Conservation (phyloP, 805 yeast species). For the Spathaspora gorwiae region DNA sequence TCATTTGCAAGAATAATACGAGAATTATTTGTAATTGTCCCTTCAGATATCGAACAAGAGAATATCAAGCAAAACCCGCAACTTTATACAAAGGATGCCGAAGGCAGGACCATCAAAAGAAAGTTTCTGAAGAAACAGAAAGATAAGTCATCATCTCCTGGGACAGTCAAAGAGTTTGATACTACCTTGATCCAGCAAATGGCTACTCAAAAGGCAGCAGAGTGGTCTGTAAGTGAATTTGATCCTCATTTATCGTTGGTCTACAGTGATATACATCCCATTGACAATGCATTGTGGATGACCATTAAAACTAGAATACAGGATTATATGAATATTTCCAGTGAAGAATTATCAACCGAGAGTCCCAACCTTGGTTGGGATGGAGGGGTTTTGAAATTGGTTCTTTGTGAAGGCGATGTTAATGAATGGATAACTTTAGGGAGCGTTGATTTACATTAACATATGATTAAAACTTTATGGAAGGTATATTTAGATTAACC, state of each 20-base stretch:
- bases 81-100: slow-evolving; percentile 29
- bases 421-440: slow-evolving; percentile 67
- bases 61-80: slow-evolving; percentile 34
- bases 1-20: slow-evolving; percentile 53
- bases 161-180: slow-evolving; percentile 20
- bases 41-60: slow-evolving; percentile 34
- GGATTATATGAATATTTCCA: slow-evolving; percentile 54
- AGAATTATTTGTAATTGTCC: slow-evolving; percentile 51
- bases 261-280: slow-evolving; percentile 60
- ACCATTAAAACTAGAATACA: slow-evolving; percentile 62
- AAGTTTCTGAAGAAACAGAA: slow-evolving; percentile 19
- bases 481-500: too few relatives aligned
- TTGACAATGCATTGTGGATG: slow-evolving; percentile 61
- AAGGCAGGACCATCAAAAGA: slow-evolving; percentile 26
- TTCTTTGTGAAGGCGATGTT: slow-evolving; percentile 67
- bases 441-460: slow-evolving; percentile 36
- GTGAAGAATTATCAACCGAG: slow-evolving; percentile 19
- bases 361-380: slow-evolving; percentile 53
- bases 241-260: slow-evolving; percentile 72
- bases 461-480: too few relatives aligned
- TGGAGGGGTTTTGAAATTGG: slow-evolving; percentile 63
- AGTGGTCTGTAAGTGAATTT: slow-evolving; percentile 54
- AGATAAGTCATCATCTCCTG: not conserved
- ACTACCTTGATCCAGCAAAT: slow-evolving; percentile 19
- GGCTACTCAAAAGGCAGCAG: slow-evolving; percentile 45